Conservation (phyloP, 2,329 filamentous ascomycete genomes). For the Aspergillus udagawae region DNA sequence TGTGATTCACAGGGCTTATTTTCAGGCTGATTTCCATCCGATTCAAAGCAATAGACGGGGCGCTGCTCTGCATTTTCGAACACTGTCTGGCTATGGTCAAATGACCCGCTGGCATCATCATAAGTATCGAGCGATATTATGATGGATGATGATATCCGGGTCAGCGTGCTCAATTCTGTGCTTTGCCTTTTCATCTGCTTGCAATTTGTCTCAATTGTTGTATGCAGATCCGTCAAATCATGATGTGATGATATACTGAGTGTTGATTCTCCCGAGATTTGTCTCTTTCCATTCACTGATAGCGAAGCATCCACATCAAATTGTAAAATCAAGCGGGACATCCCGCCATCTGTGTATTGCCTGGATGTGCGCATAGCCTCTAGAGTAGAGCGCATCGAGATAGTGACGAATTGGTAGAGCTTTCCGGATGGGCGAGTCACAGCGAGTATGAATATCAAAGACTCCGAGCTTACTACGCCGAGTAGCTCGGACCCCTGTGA, state of each 20-base stretch:
- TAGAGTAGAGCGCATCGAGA: conserved; percentile 2
- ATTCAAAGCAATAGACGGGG: not conserved
- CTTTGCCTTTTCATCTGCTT: not conserved
- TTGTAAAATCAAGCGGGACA: conserved; percentile 1
- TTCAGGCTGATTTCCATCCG: not conserved
- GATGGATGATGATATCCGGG: conserved; percentile 11
- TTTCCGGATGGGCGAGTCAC: not conserved
- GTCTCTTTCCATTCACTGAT: conserved; percentile 7
- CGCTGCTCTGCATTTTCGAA: not conserved
- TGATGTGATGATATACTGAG: conserved; percentile 7
- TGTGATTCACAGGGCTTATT: not conserved
- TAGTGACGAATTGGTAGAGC: conserved; percentile 6
- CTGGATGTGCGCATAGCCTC: not conserved
- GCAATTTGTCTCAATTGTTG: not conserved
- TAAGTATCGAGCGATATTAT: conserved; percentile 12
- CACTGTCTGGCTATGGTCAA: not conserved
- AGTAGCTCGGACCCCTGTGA: conserved; percentile 5
- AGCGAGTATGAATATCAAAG: conserved; percentile 10
- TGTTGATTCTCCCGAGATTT: not conserved
- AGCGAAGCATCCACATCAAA: conserved; percentile 2
- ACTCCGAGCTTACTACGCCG: not conserved
- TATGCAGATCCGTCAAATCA: conserved; percentile 8
- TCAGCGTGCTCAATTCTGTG: not conserved
- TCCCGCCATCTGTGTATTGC: not conserved
- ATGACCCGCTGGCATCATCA: conserved; percentile 7